Evolutionary conservation across 2,329 filamentous ascomycete genomes (phyloP).

Genomic region (Pseudogymnoascus sp.): DNA sequence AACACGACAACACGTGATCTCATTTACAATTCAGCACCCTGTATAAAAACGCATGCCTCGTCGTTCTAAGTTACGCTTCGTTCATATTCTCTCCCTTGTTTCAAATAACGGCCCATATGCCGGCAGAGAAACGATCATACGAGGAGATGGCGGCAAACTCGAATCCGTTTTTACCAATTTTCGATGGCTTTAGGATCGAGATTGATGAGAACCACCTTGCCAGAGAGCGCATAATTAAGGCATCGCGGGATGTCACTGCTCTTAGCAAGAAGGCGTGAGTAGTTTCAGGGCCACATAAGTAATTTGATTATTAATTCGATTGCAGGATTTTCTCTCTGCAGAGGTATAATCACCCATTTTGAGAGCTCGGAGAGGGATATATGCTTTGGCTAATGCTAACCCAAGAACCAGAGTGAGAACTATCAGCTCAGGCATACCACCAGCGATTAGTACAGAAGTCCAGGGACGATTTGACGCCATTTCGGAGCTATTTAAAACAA

Average conservation of each 20-base stretch:
- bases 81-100: neutral
- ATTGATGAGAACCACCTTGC: slow-evolving; percentile 93
- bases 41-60: neutral
- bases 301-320: slow-evolving; percentile 19
- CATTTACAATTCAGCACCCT: neutral
- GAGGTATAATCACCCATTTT: slow-evolving; percentile 44
- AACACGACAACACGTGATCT: slow-evolving; percentile 2
- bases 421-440: slow-evolving; percentile 55
- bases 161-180: slow-evolving; percentile 60
- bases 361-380: neutral
- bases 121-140: neutral
- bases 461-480: slow-evolving; percentile 65
- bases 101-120: neutral
- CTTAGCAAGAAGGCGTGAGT: slow-evolving; percentile 92
- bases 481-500: slow-evolving; percentile 54
- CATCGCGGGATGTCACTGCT: slow-evolving; percentile 84
- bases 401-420: slow-evolving; percentile 49
- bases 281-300: neutral
- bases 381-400: neutral
- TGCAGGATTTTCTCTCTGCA: slow-evolving; percentile 75
- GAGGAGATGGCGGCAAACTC: slow-evolving; percentile 2
- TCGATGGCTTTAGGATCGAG: slow-evolving; percentile 76
- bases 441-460: slow-evolving; percentile 62
- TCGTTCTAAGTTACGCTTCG: neutral
- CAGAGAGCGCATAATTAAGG: slow-evolving; percentile 82